A percentile compares a stretch with the other conserved stretches of the same genome.
Conservation (phyloP, 2,329 filamentous ascomycete genomes). For the Phialophora tarda region DNA sequence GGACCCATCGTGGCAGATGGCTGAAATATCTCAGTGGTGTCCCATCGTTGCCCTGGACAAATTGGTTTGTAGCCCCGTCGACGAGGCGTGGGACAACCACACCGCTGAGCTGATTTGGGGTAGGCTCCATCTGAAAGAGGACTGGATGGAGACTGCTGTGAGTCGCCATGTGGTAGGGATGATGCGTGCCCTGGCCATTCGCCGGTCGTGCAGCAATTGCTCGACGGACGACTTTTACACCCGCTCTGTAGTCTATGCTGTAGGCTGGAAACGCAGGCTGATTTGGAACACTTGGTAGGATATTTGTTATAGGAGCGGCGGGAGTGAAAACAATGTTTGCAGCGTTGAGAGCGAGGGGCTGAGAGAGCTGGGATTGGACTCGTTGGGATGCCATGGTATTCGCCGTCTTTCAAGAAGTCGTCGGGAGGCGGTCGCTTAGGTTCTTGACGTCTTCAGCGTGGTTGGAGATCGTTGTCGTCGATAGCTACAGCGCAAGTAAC, state of each 20-base stretch:
- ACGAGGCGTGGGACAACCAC: constrained; percentile 22
- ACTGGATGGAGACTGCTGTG: constrained; percentile 28
- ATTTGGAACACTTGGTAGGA: constrained; percentile 13
- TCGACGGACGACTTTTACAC: constrained; percentile 3
- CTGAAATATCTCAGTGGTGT: constrained; percentile 32
- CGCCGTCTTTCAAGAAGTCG: not conserved
- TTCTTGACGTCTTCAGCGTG: not conserved
- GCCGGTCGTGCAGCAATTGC: constrained; percentile 17
- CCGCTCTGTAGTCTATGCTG: constrained; percentile 22
- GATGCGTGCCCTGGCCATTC: constrained; percentile 16
- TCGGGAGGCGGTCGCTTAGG: not conserved
- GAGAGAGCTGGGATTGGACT: not conserved
- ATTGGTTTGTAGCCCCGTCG: constrained; percentile 17
- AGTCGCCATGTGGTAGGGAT: constrained; percentile 25
- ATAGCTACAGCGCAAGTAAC: not conserved
- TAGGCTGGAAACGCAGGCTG: constrained; percentile 27
- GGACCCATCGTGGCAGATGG: constrained; percentile 33
- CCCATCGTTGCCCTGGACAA: constrained; percentile 11
- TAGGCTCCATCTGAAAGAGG: constrained; percentile 33
- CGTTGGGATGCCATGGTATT: not conserved
- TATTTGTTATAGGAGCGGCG: not conserved
- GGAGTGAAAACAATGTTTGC: not conserved
- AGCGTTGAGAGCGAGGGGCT: not conserved
- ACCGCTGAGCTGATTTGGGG: constrained; percentile 6
- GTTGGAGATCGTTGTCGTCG: not conserved